Conservation (phyloP, 352 stramenopile genomes). For the Peronospora farinosa region DNA sequence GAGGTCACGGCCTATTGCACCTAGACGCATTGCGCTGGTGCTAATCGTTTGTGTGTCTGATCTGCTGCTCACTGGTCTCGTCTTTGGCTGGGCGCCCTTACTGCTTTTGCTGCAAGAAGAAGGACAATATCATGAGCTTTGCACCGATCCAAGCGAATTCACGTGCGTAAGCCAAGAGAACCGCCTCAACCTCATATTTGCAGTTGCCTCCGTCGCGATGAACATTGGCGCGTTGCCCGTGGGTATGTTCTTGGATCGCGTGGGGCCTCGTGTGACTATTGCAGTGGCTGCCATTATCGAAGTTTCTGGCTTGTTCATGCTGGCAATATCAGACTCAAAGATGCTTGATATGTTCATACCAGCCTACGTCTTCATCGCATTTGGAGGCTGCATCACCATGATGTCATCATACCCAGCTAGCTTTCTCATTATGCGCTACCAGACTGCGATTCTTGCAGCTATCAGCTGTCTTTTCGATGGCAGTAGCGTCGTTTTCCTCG, state of each 20-base stretch:
- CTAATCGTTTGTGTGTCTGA: constrained; percentile 63
- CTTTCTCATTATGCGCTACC: constrained; percentile 66
- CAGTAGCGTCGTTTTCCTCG: constrained; percentile 69
- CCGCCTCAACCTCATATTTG: constrained; percentile 85
- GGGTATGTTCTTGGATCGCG: constrained; percentile 71
- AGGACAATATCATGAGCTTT: constrained; percentile 75
- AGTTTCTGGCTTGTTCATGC: constrained; percentile 55
- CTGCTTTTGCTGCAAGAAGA: constrained; percentile 80
- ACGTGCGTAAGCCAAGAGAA: constrained; percentile 73
- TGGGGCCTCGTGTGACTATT: constrained; percentile 52
- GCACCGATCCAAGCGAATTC: constrained; percentile 22
- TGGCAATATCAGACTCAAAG: constrained; percentile 72
- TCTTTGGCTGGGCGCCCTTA: constrained; percentile 85
- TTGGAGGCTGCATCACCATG: constrained; percentile 76
- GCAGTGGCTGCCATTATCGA: constrained; percentile 52
- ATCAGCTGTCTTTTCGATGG: constrained; percentile 77
- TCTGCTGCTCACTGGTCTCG: constrained; percentile 75
- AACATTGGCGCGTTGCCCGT: constrained; percentile 73
- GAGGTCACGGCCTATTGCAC: constrained; percentile 26
- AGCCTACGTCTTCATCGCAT: constrained; percentile 59
- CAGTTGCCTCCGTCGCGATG: constrained; percentile 69
- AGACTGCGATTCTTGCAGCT: constrained; percentile 68
- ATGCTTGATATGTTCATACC: constrained; percentile 68
- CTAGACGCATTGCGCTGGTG: constrained; percentile 57
- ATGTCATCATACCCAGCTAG: constrained; percentile 70